Percentiles rank a stretch among this genome's conserved stretches.
phyloP scores from a whole-genome alignment of 2,329 filamentous ascomycete genomes.

The Neonectria hederae region DNA sequence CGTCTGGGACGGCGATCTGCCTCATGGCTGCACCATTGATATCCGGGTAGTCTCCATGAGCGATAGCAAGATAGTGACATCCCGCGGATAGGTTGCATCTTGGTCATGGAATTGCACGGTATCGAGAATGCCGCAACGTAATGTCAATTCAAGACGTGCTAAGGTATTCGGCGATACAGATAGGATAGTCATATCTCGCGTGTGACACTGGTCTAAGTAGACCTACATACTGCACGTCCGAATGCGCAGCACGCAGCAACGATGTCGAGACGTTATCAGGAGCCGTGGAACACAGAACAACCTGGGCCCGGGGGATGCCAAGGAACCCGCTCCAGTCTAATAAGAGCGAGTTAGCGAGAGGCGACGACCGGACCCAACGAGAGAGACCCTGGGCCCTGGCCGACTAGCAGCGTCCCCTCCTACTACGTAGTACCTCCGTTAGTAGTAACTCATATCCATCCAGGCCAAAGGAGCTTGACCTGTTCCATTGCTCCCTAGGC shows the following conservation, averaged over 20 bases:
- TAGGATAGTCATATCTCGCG: constrained; percentile 12
- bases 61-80: constrained; percentile 11
- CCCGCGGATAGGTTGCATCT: constrained; percentile 4
- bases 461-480: not conserved
- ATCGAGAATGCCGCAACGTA: constrained; percentile 18
- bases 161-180: constrained; percentile 17
- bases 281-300: constrained; percentile 4
- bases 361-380: constrained; percentile 21
- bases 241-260: not conserved
- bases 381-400: constrained; percentile 30
- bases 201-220: not conserved
- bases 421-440: too few species aligned
- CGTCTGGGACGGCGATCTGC: constrained; percentile 12
- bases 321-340: constrained; percentile 13
- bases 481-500: constrained; percentile 31
- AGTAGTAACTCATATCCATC: constrained; percentile 3
- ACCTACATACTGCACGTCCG: not conserved
- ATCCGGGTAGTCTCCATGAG: constrained; percentile 1
- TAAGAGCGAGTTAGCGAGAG: constrained; percentile 26
- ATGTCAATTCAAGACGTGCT: constrained; percentile 19
- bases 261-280: constrained; percentile 23
- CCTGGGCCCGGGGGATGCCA: constrained; percentile 13
- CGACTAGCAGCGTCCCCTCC: constrained; percentile 15
- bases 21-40: constrained; percentile 23
- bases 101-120: constrained; percentile 15